These are phyloP conservation scores for Corynascus novoguineensis DNA, from an alignment of 495 filamentous ascomycete species.

Conservation along the genomic window DNA sequence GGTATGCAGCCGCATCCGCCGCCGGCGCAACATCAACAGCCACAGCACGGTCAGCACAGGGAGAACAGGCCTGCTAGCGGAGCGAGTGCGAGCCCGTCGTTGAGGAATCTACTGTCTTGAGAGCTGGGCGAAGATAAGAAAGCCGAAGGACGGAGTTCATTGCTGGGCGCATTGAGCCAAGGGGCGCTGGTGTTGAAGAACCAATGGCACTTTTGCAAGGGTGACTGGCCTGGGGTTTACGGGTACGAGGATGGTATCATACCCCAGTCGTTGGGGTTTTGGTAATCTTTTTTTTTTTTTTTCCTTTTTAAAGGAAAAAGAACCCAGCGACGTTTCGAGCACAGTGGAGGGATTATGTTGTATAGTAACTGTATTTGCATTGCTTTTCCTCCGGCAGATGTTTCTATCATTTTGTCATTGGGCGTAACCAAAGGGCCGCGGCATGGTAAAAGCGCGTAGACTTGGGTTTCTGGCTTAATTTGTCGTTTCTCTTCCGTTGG, in stretches of 20 bases:
- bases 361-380: slow-evolving; percentile 5
- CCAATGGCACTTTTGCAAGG: no score
- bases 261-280: no score
- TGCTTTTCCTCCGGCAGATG: no score
- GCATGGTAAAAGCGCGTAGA: slow-evolving; percentile 5
- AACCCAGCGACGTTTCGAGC: no score
- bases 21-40: neutral
- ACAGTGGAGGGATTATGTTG: neutral
- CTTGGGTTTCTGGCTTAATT: neutral
- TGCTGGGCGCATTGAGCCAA: neutral
- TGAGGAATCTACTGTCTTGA: slow-evolving; percentile 67
- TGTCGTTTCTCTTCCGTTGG: neutral
- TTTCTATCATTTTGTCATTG: neutral
- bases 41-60: neutral
- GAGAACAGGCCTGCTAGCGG: slow-evolving; percentile 45
- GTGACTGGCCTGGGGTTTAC: no score
- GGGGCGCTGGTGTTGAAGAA: no score
- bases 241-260: no score
- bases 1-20: slow-evolving; percentile 21
- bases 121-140: neutral
- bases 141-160: neutral
- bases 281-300: no score
- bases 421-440: neutral
- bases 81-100: slow-evolving; percentile 70
- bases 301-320: no score